Conservation (phyloP, 352 stramenopile species). For the Aphanomyces cochlioides region DNA sequence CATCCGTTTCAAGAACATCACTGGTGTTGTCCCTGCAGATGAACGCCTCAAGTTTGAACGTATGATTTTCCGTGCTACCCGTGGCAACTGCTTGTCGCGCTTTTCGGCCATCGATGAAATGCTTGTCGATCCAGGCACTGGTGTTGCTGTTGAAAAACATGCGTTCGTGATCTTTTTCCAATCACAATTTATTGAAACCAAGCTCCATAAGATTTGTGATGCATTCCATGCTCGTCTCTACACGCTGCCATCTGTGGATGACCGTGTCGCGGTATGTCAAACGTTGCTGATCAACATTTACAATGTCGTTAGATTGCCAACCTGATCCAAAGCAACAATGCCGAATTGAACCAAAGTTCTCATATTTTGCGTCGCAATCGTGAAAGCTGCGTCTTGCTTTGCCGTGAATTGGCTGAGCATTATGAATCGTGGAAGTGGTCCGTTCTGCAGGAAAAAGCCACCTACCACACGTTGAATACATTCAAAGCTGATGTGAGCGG, state of each 20-base stretch:
- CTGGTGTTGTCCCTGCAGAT: constrained; percentile 90
- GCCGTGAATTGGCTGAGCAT: constrained; percentile 40
- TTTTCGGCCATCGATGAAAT: constrained; percentile 95
- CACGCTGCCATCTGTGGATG: constrained; percentile 93
- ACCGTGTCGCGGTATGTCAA: constrained; percentile 65
- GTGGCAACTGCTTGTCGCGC: constrained; percentile 97
- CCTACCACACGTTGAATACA: constrained; percentile 93
- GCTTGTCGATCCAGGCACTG: constrained; percentile 85
- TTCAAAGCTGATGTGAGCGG: constrained; percentile 88
- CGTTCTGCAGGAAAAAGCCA: constrained; percentile 86
- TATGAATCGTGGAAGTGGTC: constrained; percentile 88
- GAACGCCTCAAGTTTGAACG: constrained; percentile 95
- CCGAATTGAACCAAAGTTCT: constrained; percentile 93
- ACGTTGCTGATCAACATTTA: not conserved
- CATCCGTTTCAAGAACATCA: constrained; percentile 89
- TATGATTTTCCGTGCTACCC: constrained; percentile 98
- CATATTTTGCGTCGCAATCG: constrained; percentile 94
- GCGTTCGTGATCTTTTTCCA: constrained; percentile 96
- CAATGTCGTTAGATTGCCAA: constrained; percentile 49
- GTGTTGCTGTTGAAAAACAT: constrained; percentile 80
- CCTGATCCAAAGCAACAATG: constrained; percentile 89
- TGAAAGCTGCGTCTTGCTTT: constrained; percentile 68
- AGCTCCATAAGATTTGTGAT: constrained; percentile 98
- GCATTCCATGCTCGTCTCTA: constrained; percentile 96
- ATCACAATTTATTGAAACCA: constrained; percentile 95